Evolutionary conservation across 2,329 filamentous ascomycete genomes (phyloP), one percentile per base, ranked within the genome.

Genomic region (Stachybotrys chlorohalonatus): DNA sequence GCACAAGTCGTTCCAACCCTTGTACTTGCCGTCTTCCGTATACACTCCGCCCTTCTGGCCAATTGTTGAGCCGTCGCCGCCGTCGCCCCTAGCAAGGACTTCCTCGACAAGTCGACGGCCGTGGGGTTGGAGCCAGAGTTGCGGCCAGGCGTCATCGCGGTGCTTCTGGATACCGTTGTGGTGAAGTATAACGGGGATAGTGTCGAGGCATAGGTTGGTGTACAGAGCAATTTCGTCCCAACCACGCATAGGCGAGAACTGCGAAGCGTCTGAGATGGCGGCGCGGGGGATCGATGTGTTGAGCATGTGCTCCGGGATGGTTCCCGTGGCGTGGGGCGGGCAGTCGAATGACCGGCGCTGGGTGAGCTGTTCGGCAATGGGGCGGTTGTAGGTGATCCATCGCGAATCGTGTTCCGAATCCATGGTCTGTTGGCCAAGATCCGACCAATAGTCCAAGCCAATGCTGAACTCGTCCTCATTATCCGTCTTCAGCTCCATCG

Each of bases 111-210:
- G 50, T 17, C 50, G 50, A 16, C 50, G 50, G 36, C 31, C 50
- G 32, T 52, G 50, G 32, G 50, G 50, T n/a, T 52, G 50, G 13
- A 52, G 32, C 50, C 50, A 52, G 1, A 52, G 50, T 7, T 45
- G 50, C 36, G 50, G 50, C 50, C 50, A 52, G 15, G 50, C 50
- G 36, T 52, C 50, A 6, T 52, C 50, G 36, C 50, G 50, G 32
- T 32, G 50, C 54, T 64, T 63, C 49, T 62, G 55, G 30, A 58
- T 49, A 36, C 58, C 60, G 57, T 64, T 66, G 56, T 68, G 66
- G 24, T 66, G 64, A 3, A 67, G 60, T 54, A 67, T 63, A 53
- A 62, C 63, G 16, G 65, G 66, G 9, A 65, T 61, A 6, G 60
- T 56, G 36, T 62, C 64, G 11, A 62, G 54, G 53, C 64, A 68